A percentile compares a stretch with the other conserved stretches of the same genome.
Evolutionary conservation across 2,329 filamentous ascomycete genomes (phyloP).

Genomic region (Penicillium aurantiogriseum): DNA sequence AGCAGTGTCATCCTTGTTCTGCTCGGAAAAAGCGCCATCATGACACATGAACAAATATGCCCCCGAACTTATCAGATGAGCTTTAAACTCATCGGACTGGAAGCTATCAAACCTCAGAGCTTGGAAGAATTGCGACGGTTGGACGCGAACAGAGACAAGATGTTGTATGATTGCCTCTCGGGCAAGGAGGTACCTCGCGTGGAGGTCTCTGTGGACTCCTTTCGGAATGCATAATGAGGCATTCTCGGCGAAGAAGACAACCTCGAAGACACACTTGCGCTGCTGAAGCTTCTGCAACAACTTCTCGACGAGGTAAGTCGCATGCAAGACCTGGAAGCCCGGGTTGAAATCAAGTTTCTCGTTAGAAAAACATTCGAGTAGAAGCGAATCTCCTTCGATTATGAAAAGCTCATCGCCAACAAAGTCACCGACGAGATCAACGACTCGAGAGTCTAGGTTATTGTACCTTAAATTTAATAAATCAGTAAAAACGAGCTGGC

Average conservation of each 20-base stretch:
- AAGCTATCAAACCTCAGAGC: conserved; percentile 16
- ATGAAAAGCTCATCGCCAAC: conserved; percentile 71
- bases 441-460: conserved; percentile 42
- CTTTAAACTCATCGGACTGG: conserved; percentile 50
- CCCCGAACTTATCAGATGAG: conserved; percentile 55
- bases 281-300: conserved; percentile 61
- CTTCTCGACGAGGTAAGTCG: conserved; percentile 65
- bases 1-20: background rate
- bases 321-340: conserved; percentile 71
- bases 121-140: conserved; percentile 38
- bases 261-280: conserved; percentile 68
- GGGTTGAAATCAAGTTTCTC: conserved; percentile 60
- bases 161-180: conserved; percentile 65
- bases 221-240: conserved; percentile 55
- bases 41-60: conserved; percentile 69
- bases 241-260: conserved; percentile 64
- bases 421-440: conserved; percentile 73
- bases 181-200: conserved; percentile 59
- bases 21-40: conserved; percentile 50
- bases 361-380: conserved; percentile 63
- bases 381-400: conserved; percentile 70
- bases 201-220: conserved; percentile 30
- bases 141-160: conserved; percentile 49
- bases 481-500: background rate
- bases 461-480: background rate